phyloP scores from a whole-genome alignment of 2,329 filamentous ascomycete genomes.

The Epichloe bromicola region DNA sequence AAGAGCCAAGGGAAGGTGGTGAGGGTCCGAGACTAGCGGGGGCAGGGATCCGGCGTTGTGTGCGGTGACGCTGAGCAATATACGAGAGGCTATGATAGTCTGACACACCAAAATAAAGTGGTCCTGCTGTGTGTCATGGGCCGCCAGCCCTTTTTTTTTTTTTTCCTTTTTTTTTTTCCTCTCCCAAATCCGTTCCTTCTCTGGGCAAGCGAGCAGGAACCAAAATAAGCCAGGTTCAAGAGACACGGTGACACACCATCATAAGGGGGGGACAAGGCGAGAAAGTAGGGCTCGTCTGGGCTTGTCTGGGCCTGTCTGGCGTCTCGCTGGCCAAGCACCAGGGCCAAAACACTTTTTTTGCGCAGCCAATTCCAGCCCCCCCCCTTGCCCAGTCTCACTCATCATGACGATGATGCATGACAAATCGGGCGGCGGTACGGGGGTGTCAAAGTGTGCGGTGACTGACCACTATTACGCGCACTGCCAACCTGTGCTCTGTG shows the following conservation, averaged over 20 bases:
- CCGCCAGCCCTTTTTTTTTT: constrained; percentile 11
- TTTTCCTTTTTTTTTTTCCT: too few species aligned
- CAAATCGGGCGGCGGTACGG: constrained; percentile 3
- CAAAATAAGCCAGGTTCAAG: neutral
- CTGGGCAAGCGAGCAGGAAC: constrained; percentile 3
- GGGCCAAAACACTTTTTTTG: neutral
- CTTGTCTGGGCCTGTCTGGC: neutral
- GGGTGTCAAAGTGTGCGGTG: neutral
- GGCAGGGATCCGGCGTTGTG: constrained; percentile 19
- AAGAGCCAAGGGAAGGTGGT: neutral
- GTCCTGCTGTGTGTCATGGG: constrained; percentile 19
- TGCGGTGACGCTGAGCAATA: constrained; percentile 37
- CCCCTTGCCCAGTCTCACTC: constrained; percentile 3
- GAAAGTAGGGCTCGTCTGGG: neutral
- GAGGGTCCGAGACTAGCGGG: constrained; percentile 10
- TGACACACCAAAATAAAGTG: constrained; percentile 37
- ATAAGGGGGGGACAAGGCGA: neutral
- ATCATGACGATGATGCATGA: constrained; percentile 1
- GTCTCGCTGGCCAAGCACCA: neutral
- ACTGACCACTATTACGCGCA: neutral
- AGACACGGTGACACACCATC: neutral
- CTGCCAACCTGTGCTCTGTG: neutral
- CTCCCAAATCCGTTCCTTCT: too few species aligned
- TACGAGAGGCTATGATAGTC: constrained; percentile 35
- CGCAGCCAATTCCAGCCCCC: constrained; percentile 1